Conservation (phyloP, 1,284 basidiomycete genomes). For the Chalciporus sp. region DNA sequence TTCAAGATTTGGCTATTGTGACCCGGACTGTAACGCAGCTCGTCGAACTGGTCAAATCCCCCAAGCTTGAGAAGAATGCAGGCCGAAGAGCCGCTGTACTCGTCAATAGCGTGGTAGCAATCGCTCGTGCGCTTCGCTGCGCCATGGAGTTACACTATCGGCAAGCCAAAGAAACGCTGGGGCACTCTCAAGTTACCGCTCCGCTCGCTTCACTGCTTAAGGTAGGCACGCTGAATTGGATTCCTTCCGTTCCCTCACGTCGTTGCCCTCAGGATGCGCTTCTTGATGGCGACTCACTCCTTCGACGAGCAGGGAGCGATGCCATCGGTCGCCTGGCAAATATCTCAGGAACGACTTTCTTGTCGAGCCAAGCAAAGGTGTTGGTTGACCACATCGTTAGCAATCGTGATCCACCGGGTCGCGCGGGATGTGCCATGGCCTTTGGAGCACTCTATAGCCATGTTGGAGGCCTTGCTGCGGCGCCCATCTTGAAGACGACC, state of each 20-base stretch:
- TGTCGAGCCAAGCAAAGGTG: conserved; percentile 88
- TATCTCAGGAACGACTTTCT: conserved; percentile 82
- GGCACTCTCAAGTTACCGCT: conserved; percentile 67
- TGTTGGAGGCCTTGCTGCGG: conserved; percentile 92
- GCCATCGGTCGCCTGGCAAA: conserved; percentile 87
- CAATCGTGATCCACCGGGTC: conserved; percentile 91
- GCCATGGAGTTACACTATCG: conserved; percentile 55
- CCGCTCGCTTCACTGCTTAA: conserved; percentile 78
- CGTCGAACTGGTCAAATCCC: conserved; percentile 70
- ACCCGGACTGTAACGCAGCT: conserved; percentile 72
- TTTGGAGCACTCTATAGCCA: conserved; percentile 94
- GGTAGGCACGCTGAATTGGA: conserved; percentile 43
- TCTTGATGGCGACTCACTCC: conserved; percentile 76
- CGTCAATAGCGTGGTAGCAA: conserved; percentile 81
- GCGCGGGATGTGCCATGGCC: conserved; percentile 92
- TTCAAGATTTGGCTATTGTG: conserved; percentile 75
- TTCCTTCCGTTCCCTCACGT: conserved; percentile 4
- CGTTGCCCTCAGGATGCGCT: conserved; percentile 65
- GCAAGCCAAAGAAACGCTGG: conserved; percentile 70
- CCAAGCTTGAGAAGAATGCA: conserved; percentile 85
- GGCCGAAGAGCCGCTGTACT: conserved; percentile 88
- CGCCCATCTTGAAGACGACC: conserved; percentile 93
- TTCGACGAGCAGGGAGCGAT: conserved; percentile 86
- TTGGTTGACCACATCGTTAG: conserved; percentile 96
- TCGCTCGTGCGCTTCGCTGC: conserved; percentile 74